Percentiles rank a stretch among this genome's conserved stretches.
phyloP scores from a whole-genome alignment of 2,329 filamentous ascomycete species.

The Colletotrichum ledebouriae region DNA sequence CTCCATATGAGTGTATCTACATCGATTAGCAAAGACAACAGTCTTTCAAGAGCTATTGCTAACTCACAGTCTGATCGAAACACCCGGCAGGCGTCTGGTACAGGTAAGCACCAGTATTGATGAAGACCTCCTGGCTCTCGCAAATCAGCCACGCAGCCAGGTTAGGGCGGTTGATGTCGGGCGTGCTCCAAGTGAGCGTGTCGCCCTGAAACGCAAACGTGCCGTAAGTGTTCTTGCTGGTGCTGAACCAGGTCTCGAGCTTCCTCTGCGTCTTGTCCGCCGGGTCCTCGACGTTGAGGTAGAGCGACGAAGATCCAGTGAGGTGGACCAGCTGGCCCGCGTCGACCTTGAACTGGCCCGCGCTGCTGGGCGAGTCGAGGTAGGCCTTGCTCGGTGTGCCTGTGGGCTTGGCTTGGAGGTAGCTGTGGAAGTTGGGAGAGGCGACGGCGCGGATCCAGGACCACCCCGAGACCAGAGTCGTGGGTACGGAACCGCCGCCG shows the following conservation, averaged over 20 bases:
- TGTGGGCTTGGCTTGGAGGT: constrained; percentile 63
- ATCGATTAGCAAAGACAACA: constrained; percentile 9
- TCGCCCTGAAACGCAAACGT: constrained; percentile 71
- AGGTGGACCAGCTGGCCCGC: constrained; percentile 69
- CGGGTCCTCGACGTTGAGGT: constrained; percentile 62
- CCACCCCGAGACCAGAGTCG: constrained; percentile 63
- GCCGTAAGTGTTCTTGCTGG: constrained; percentile 66
- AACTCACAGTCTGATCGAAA: constrained; percentile 69
- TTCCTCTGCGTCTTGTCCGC: constrained; percentile 60
- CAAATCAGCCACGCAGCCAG: constrained; percentile 72
- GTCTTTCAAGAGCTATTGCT: too few relatives aligned
- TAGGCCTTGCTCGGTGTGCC: constrained; percentile 62
- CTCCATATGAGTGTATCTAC: constrained; percentile 42
- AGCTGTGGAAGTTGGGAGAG: constrained; percentile 69
- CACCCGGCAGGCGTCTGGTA: constrained; percentile 71
- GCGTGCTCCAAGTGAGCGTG: constrained; percentile 66
- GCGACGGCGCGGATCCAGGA: constrained; percentile 71
- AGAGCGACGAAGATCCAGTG: constrained; percentile 56
- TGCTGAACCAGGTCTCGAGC: constrained; percentile 65
- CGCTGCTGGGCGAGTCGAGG: constrained; percentile 64
- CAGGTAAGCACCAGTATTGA: constrained; percentile 71
- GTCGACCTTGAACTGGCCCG: constrained; percentile 70
- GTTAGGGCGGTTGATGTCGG: constrained; percentile 65
- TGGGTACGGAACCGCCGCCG: constrained; percentile 35
- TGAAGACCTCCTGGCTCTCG: constrained; percentile 62